phyloP scores from a whole-genome alignment of 192 early-diverging fungal species.

The Paraglomus brasilianum region DNA sequence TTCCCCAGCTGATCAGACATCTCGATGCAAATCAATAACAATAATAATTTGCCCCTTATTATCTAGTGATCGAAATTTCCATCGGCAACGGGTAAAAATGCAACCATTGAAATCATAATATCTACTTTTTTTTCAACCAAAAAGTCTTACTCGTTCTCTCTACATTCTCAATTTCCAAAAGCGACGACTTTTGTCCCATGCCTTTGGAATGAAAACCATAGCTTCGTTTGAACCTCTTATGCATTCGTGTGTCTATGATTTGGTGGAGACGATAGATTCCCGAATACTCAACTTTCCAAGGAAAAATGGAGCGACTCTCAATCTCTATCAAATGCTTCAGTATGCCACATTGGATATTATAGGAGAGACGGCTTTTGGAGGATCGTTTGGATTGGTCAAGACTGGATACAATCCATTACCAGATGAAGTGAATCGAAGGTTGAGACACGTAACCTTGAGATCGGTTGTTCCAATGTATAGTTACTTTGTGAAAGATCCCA shows the following conservation, averaged over 20 bases:
- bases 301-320: background rate
- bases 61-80: constrained; percentile 5
- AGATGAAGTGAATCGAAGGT: constrained; percentile 30
- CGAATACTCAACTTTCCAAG: constrained; percentile 5
- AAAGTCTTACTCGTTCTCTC: background rate
- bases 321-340: background rate
- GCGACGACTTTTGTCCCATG: constrained; percentile 51
- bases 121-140: background rate
- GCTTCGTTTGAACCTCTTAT: constrained; percentile 48
- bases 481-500: too few species aligned
- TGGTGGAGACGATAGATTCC: constrained; percentile 39
- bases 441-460: background rate
- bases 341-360: constrained; percentile 43
- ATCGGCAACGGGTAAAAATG: constrained; percentile 12
- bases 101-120: background rate
- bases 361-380: constrained; percentile 52
- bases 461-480: too few species aligned
- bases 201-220: constrained; percentile 52
- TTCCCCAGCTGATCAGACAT: background rate
- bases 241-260: constrained; percentile 26
- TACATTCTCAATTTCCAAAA: constrained; percentile 27
- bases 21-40: too few species aligned
- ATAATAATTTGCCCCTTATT: background rate
- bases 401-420: constrained; percentile 46
- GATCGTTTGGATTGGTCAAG: constrained; percentile 49